Percentiles rank a stretch among this genome's conserved stretches.
Conservation (phyloP, 352 stramenopile genomes). For the Paralagenidium karlingii region DNA sequence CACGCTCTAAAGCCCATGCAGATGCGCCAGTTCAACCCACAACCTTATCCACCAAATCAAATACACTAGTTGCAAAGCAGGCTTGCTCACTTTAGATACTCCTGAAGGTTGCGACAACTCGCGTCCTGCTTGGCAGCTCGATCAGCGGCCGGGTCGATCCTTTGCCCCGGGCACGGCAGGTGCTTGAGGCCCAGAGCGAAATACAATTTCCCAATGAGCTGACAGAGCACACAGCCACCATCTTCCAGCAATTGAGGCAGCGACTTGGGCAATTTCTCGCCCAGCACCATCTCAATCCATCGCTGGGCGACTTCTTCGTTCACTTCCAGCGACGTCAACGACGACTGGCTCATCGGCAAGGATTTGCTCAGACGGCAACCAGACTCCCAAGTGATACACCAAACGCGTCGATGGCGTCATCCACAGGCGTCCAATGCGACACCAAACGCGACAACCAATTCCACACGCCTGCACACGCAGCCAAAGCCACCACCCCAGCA, state of each 20-base stretch:
- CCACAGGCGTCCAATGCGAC: no score
- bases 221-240: conserved; percentile 50
- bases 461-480: no score
- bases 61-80: no score
- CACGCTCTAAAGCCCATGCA: conserved; percentile 37
- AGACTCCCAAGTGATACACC: no score
- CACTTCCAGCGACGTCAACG: no score
- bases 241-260: conserved; percentile 42
- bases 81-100: conserved; percentile 63
- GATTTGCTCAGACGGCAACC: no score
- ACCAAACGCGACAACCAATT: no score
- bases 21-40: no score
- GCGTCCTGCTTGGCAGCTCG: not conserved
- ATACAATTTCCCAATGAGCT: conserved; percentile 60
- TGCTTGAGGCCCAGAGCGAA: conserved; percentile 68
- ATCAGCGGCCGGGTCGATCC: conserved; percentile 7
- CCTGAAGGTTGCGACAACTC: conserved; percentile 24
- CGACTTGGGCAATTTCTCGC: conserved; percentile 44
- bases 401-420: no score
- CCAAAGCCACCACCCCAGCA: no score
- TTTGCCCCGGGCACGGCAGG: not conserved
- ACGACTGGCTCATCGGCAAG: no score
- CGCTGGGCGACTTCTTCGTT: conserved; percentile 65
- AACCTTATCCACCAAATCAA: no score
- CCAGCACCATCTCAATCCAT: conserved; percentile 84